Conservation (phyloP, 129 eudicot species). For the Centaurea solstitialis region DNA sequence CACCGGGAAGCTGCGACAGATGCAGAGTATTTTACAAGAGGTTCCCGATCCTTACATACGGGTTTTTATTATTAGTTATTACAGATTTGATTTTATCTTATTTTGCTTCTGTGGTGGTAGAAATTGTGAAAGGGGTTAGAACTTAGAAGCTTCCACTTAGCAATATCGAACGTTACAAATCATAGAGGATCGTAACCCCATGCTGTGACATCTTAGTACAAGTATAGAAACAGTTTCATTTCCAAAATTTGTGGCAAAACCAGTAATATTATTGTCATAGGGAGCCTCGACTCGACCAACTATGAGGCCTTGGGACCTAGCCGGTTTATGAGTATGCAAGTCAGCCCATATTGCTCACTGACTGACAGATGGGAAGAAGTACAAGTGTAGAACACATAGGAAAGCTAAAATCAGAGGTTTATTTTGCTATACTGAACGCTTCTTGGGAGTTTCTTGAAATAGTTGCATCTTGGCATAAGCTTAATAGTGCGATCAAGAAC, state of each 20-base stretch:
- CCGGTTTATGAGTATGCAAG: not conserved
- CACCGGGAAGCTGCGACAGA: conserved; percentile 19
- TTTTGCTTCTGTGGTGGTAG: not conserved
- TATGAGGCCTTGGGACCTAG: not conserved
- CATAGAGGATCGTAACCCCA: not conserved
- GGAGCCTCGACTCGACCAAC: no score
- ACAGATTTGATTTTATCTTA: not conserved
- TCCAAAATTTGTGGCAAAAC: not conserved
- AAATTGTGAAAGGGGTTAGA: not conserved
- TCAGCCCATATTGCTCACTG: not conserved
- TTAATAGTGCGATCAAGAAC: not conserved
- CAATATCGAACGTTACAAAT: not conserved
- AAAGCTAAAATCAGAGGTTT: not conserved
- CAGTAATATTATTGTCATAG: not conserved
- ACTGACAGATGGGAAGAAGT: not conserved
- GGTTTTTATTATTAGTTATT: not conserved
- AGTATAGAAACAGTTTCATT: not conserved
- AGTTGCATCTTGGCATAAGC: not conserved
- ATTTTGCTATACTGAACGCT: no score
- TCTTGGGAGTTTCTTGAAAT: no score
- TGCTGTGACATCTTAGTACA: not conserved
- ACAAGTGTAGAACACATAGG: not conserved
- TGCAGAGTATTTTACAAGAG: conserved; percentile 41
- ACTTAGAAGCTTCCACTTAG: not conserved
- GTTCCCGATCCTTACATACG: not conserved